Conservation (phyloP, 768 basidiomycete species). For the Hygrophoropsis aurantiaca region DNA sequence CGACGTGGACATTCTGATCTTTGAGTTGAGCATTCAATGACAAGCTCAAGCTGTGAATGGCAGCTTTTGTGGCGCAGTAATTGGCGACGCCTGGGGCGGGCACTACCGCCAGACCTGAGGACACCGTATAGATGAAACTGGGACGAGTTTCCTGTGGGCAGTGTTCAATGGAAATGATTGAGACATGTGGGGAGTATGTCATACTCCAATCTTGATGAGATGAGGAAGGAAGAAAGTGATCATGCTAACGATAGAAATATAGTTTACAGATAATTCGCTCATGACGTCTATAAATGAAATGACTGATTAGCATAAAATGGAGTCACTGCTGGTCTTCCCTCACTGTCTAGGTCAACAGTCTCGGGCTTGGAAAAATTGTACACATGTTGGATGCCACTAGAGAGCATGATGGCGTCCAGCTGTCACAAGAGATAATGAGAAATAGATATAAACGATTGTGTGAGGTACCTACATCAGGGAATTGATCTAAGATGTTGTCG, state of each 20-base stretch:
- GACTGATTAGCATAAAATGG: no score
- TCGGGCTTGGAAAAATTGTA: constrained; percentile 45
- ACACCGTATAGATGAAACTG: constrained; percentile 49
- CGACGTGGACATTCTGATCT: constrained; percentile 50
- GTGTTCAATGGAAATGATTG: no score
- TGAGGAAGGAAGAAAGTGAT: constrained; percentile 54
- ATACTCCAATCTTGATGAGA: constrained; percentile 52
- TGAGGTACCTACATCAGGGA: constrained; percentile 44
- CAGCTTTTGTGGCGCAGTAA: constrained; percentile 61
- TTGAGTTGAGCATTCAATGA: constrained; percentile 48
- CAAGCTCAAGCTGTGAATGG: constrained; percentile 50
- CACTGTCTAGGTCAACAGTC: constrained; percentile 42
- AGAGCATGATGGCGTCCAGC: constrained; percentile 57
- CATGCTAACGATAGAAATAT: constrained; percentile 47
- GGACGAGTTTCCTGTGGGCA: constrained; percentile 43
- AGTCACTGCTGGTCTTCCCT: no score
- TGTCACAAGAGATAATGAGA: no score
- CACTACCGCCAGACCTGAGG: constrained; percentile 50
- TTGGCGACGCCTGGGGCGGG: constrained; percentile 43
- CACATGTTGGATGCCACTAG: constrained; percentile 53
- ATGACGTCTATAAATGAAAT: constrained; percentile 6
- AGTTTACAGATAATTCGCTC: constrained; percentile 55
- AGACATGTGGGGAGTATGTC: constrained; percentile 7
- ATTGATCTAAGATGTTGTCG: constrained; percentile 38
- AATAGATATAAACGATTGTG: neutral